Evolutionary conservation across 768 basidiomycete species (phyloP).

Genomic region (Lactarius psammicola): DNA sequence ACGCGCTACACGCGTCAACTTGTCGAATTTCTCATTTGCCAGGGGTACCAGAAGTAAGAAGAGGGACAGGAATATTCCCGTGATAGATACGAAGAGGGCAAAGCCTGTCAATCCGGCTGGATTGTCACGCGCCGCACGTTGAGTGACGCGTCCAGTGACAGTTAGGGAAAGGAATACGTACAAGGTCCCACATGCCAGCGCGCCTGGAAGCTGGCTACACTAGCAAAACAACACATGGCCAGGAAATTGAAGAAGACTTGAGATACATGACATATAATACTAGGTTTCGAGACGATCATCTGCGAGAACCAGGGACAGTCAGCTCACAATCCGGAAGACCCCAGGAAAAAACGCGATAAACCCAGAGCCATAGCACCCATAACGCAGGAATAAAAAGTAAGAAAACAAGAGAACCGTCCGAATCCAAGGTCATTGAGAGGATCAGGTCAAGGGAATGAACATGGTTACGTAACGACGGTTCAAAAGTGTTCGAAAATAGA

Average conservation of each 20-base stretch:
- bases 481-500: slow-evolving; percentile 8
- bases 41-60: slow-evolving; percentile 79
- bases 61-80: slow-evolving; percentile 67
- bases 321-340: slow-evolving; percentile 21
- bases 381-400: slow-evolving; percentile 64
- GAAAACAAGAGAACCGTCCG: slow-evolving; percentile 52
- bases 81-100: slow-evolving; percentile 74
- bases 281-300: slow-evolving; percentile 88
- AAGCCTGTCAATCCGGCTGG: slow-evolving; percentile 86
- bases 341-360: slow-evolving; percentile 34
- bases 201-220: slow-evolving; percentile 85
- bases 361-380: slow-evolving; percentile 71
- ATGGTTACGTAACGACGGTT: slow-evolving; percentile 28
- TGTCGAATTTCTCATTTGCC: slow-evolving; percentile 83
- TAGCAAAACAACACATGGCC: slow-evolving; percentile 87
- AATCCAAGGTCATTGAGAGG: slow-evolving; percentile 31
- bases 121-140: background rate
- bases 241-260: slow-evolving; percentile 94
- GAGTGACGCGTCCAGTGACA: background rate
- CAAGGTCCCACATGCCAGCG: slow-evolving; percentile 84
- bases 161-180: slow-evolving; percentile 43
- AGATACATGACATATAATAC: slow-evolving; percentile 69
- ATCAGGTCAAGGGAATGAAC: slow-evolving; percentile 19
- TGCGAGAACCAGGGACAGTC: slow-evolving; percentile 37
- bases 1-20: slow-evolving; percentile 69